These are phyloP conservation scores for Cordyceps tenuipes DNA, from an alignment of 2,329 filamentous ascomycete species.

Conservation along the genomic window DNA sequence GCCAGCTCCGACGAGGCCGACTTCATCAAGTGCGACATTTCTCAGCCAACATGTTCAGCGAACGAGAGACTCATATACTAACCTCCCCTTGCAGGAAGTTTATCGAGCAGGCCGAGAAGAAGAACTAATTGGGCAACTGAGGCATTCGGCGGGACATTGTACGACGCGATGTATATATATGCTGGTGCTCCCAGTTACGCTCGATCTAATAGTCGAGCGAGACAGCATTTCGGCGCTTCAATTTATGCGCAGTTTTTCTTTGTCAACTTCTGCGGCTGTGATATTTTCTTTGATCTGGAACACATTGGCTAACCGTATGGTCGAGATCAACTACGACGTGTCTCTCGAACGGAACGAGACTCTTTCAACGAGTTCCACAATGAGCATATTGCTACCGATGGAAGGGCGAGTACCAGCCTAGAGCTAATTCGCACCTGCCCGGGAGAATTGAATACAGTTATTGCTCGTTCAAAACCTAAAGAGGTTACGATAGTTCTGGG, in stretches of 20 bases:
- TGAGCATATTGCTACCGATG: no score
- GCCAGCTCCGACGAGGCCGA: slow-evolving; percentile 54
- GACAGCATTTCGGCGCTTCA: slow-evolving; percentile 9
- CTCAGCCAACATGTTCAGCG: background rate
- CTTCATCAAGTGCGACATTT: slow-evolving; percentile 51
- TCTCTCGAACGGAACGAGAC: no score
- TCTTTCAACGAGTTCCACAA: no score
- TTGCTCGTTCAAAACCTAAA: no score
- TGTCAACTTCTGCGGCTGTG: background rate
- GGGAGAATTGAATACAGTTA: no score
- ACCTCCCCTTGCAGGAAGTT: slow-evolving; percentile 27
- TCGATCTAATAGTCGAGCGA: background rate
- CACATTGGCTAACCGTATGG: background rate
- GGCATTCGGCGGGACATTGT: slow-evolving; percentile 18
- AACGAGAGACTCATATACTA: slow-evolving; percentile 14
- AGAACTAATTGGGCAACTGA: slow-evolving; percentile 24
- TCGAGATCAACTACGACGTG: no score
- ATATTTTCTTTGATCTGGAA: background rate
- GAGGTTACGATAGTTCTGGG: no score
- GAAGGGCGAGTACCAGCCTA: no score
- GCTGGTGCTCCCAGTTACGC: slow-evolving; percentile 4
- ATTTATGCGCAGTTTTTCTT: slow-evolving; percentile 7
- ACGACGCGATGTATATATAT: slow-evolving; percentile 28
- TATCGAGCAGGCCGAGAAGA: slow-evolving; percentile 34
- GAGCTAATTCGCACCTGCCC: no score